phyloP scores from a whole-genome alignment of 306 rosid genomes.

The Quercus mongolica region DNA sequence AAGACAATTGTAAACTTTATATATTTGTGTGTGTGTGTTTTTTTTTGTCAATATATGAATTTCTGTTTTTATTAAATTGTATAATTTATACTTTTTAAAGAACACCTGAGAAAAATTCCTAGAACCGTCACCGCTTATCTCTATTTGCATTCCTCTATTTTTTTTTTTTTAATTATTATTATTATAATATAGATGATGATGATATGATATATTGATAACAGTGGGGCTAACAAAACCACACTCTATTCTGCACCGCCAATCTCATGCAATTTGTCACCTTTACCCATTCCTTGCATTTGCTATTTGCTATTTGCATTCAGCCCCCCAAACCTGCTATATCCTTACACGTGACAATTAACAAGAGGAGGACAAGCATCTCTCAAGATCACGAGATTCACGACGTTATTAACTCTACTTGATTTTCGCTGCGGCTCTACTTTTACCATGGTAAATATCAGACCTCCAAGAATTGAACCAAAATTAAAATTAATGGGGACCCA shows the following conservation, averaged over 20 bases:
- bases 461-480: no score
- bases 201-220: slow-evolving; percentile 27
- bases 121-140: background rate
- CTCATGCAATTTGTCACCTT: slow-evolving; percentile 22
- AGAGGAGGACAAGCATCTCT: background rate
- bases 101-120: no score
- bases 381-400: background rate
- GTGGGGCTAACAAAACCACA: slow-evolving; percentile 37
- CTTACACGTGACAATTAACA: slow-evolving; percentile 14
- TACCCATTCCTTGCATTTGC: slow-evolving; percentile 24
- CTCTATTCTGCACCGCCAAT: slow-evolving; percentile 43
- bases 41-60: no score
- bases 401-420: background rate
- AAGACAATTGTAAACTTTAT: no score
- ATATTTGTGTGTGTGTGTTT: no score
- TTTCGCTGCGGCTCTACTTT: no score
- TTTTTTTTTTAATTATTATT: background rate
- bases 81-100: no score
- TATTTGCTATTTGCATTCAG: slow-evolving; percentile 15
- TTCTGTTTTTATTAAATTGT: no score
- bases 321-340: slow-evolving; percentile 7
- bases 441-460: no score
- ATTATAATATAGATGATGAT: no score
- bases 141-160: slow-evolving; percentile 11
- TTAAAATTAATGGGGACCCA: no score